These are phyloP conservation scores for Huiozyma sinensis DNA, from an alignment of 805 yeast species.

Conservation along the genomic window DNA sequence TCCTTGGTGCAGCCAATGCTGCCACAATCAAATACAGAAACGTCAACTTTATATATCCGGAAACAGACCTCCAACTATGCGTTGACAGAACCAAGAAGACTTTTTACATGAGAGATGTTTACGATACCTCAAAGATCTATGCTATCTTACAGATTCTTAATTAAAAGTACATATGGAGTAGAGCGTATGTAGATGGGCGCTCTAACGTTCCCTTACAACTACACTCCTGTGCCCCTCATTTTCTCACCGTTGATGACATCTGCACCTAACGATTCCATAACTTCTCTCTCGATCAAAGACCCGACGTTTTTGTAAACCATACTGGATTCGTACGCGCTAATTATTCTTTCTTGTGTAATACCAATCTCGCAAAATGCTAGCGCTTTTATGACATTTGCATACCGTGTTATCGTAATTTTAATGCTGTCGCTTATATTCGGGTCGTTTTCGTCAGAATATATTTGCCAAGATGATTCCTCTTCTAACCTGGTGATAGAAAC, in stretches of 20 bases:
- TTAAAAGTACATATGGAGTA: neutral
- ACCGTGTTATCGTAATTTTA: conserved; percentile 70
- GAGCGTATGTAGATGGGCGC: neutral
- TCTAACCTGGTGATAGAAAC: conserved; percentile 76
- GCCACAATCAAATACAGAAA: conserved; percentile 34
- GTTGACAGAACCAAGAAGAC: neutral
- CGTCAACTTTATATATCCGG: conserved; percentile 33
- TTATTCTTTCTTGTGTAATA: conserved; percentile 69
- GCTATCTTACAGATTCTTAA: neutral
- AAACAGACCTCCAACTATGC: conserved; percentile 15
- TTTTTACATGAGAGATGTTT: conserved; percentile 52
- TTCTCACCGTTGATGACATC: conserved; percentile 63
- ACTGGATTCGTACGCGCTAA: conserved; percentile 82
- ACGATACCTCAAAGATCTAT: neutral
- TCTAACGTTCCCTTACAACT: neutral
- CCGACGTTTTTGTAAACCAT: conserved; percentile 64
- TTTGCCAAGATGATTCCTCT: conserved; percentile 90
- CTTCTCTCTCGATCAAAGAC: conserved; percentile 59
- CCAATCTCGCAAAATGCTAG: conserved; percentile 80
- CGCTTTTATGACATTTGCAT: conserved; percentile 73
- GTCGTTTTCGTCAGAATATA: conserved; percentile 84
- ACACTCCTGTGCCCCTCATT: conserved; percentile 48
- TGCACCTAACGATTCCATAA: conserved; percentile 61
- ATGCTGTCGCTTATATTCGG: conserved; percentile 44
- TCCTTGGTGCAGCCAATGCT: no score